A percentile compares a stretch with the other conserved stretches of the same genome.
Evolutionary conservation across 208 protist species (phyloP).

Genomic region (Crithidia mellificae): DNA sequence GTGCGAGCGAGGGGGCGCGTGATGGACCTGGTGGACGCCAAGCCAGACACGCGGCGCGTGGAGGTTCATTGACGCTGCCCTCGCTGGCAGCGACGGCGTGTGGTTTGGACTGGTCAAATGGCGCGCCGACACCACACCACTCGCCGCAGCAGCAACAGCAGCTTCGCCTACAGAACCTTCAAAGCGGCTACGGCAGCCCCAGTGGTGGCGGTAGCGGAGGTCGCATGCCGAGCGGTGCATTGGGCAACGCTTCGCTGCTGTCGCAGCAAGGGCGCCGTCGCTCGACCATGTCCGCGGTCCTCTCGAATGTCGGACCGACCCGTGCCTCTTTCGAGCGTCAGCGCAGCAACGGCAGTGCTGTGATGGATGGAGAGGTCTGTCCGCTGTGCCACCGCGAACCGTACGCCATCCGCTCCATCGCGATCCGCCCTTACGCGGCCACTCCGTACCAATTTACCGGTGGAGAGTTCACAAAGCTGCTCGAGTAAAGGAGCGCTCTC

Average conservation of each 20-base stretch:
- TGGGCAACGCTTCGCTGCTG: background rate
- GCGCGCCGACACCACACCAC: background rate
- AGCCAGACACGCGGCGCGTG: background rate
- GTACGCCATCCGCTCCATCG: conserved; percentile 35
- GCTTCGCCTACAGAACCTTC: background rate
- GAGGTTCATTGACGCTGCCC: conserved; percentile 1
- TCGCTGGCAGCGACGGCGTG: conserved; percentile 10
- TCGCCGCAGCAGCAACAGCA: background rate
- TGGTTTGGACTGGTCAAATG: background rate
- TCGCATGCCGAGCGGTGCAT: background rate
- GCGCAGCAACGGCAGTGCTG: background rate
- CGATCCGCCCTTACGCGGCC: conserved; percentile 50
- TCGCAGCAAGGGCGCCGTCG: conserved; percentile 10
- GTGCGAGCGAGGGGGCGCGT: background rate
- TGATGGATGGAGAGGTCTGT: conserved; percentile 35
- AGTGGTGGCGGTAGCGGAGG: background rate
- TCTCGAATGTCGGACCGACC: background rate
- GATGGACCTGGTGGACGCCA: no score
- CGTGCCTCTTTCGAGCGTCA: conserved; percentile 7
- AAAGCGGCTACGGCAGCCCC: background rate
- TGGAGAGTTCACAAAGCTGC: conserved; percentile 37
- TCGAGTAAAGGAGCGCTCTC: background rate
- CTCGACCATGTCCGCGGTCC: conserved; percentile 8
- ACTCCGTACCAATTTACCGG: conserved; percentile 69
- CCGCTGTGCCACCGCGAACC: conserved; percentile 64